phyloP scores from a whole-genome alignment of 2,329 filamentous ascomycete genomes.

The Colletotrichum sp. region DNA sequence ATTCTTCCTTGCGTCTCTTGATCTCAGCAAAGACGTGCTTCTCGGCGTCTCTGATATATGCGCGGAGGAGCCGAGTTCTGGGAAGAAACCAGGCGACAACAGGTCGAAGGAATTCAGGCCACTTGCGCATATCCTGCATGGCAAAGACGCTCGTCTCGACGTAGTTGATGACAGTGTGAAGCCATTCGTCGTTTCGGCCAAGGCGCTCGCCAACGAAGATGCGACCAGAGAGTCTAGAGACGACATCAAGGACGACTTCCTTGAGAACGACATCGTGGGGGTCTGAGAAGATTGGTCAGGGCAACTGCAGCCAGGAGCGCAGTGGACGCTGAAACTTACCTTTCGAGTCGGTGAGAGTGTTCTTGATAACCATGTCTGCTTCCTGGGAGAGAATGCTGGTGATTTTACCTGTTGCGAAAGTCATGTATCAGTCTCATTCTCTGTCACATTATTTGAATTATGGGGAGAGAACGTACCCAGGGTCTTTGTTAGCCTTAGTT shows the following conservation, averaged over 20 bases:
- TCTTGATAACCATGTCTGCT: neutral
- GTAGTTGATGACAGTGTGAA: conserved; percentile 47
- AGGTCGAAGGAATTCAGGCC: conserved; percentile 42
- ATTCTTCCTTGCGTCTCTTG: neutral
- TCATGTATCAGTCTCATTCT: neutral
- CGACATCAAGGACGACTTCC: conserved; percentile 26
- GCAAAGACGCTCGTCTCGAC: conserved; percentile 41
- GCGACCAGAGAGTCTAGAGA: conserved; percentile 53
- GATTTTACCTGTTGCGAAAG: neutral
- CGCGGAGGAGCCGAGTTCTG: neutral
- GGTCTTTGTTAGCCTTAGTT: neutral
- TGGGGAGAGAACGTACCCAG: neutral
- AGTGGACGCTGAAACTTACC: neutral
- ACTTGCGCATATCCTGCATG: conserved; percentile 40
- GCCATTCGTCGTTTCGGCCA: conserved; percentile 51
- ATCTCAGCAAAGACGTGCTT: neutral
- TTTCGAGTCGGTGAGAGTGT: neutral
- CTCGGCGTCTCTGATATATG: neutral
- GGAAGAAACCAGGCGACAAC: conserved; percentile 50
- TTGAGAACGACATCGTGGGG: neutral
- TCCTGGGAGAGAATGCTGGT: neutral
- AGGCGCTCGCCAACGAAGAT: conserved; percentile 51
- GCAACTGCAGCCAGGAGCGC: rapidly evolving
- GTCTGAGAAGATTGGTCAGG: neutral
- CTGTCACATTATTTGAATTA: neutral